Evolutionary conservation across 2,329 filamentous ascomycete genomes (phyloP), one percentile per base, ranked within the genome.

Genomic region (Cryphonectria carpinicola): DNA sequence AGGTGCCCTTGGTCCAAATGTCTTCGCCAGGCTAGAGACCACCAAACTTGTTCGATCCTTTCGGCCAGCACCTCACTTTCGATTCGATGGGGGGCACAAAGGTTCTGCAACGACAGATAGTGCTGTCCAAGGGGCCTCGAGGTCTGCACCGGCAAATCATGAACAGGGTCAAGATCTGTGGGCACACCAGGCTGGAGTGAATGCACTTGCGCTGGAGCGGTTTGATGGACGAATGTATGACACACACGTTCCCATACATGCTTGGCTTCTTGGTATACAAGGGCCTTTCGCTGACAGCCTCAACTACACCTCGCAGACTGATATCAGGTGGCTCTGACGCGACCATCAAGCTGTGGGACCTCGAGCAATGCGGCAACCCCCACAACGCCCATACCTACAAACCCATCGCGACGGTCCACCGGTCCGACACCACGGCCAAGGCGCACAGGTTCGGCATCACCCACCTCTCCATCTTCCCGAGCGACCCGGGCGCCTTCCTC

Each of bases 281-380:
- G 17, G 22, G 46, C 3, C 22, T 19, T 22, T 11, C 28, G 41
- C 65, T 73, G 22, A 72, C 54, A 4, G 32, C 64, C 43, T 70
- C 65, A 2, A 43, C 43, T 71, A 78, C 72, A 78, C 66, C 13
- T 19, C 13, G 13, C 76, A 92, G 93, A 74, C 86, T 98, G 73
- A 81, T 97, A 1, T 97, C 95, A 0, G 95, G 93, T 4, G 94
- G 95, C 41, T 91, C 93, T 5, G 94, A 97, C 78, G 93, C 92
- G 13, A 92, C 92, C 0, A 89, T 98, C 77, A 92, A 90, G 74
- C 82, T 98, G 62, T 98, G 95, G 95, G 91, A 98, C 80, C 87
- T 98, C 8, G 92, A 97, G 76, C 82, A 86, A 65, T 83, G 84
- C 74, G 79, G 78, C 17, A 84, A 84, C 72, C 80, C 83, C 7